Evolutionary conservation across 441 rosid genomes (phyloP).

Genomic region (Syzygium syzygioides): DNA sequence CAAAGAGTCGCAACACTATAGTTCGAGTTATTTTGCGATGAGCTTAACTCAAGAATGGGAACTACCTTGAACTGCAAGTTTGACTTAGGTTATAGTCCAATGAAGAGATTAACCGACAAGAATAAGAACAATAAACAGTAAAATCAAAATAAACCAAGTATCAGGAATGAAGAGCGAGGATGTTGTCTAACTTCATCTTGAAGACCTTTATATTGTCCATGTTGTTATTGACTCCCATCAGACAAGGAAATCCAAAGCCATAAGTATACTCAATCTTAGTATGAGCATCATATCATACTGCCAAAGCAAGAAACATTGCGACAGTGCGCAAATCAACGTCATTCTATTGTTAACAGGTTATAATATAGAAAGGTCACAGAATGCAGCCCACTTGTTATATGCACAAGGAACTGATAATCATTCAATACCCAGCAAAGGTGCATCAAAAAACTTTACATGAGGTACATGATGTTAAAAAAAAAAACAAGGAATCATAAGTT

Average conservation of each 20-base stretch:
- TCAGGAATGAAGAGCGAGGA: too few species aligned
- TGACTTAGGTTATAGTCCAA: neutral
- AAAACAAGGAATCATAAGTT: neutral
- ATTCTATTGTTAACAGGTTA: too few species aligned
- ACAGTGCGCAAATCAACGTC: neutral
- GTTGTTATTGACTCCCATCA: too few species aligned
- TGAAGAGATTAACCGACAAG: neutral
- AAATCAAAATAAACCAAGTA: neutral
- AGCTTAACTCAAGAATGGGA: neutral
- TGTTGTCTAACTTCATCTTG: too few species aligned
- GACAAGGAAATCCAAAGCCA: neutral
- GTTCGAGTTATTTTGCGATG: neutral
- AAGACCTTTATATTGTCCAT: too few species aligned
- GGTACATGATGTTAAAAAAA: neutral
- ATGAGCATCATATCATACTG: neutral
- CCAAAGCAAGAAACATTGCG: neutral
- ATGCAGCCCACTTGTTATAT: neutral
- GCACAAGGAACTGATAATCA: neutral
- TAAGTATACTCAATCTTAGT: neutral
- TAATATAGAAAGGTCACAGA: neutral
- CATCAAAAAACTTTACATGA: neutral
- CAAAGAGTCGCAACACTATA: neutral
- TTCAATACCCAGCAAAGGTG: neutral
- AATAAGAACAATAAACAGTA: neutral
- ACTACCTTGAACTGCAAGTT: neutral